A percentile compares a stretch with the other conserved stretches of the same genome.
Evolutionary conservation across 2,329 filamentous ascomycete genomes (phyloP).

Genomic region (Trichoderma atrobrunneum): DNA sequence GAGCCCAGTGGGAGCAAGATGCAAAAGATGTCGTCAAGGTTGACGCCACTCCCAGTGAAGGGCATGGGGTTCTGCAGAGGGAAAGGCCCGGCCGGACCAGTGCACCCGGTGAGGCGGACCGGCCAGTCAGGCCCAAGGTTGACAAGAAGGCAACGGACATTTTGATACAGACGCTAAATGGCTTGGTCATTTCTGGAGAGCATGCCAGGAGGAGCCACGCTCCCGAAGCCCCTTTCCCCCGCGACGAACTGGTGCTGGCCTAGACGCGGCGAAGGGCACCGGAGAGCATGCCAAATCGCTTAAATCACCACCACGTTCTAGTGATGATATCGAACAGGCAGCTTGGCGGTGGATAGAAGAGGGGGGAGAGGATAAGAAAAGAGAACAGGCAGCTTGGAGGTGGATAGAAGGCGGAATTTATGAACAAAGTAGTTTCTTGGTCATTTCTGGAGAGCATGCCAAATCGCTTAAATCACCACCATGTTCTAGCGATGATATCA

Average conservation of each 20-base stretch:
- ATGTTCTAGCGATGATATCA: conserved; percentile 27
- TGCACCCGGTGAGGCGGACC: no score
- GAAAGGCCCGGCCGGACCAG: no score
- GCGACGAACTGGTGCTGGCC: not conserved
- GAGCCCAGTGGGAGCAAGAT: conserved; percentile 36
- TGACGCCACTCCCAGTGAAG: conserved; percentile 19
- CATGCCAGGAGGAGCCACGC: not conserved
- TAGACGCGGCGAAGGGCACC: not conserved
- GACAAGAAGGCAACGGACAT: conserved; percentile 28
- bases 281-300: not conserved
- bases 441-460: not conserved
- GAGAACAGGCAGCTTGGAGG: conserved; percentile 34
- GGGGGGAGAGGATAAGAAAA: no score
- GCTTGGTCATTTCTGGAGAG: no score
- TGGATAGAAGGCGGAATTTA: conserved; percentile 28
- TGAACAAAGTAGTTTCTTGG: not conserved
- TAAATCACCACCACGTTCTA: conserved; percentile 16
- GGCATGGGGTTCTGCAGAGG: no score
- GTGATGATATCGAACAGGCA: conserved; percentile 32
- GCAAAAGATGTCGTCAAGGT: conserved; percentile 29
- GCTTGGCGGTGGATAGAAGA: conserved; percentile 35
- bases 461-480: conserved; percentile 3
- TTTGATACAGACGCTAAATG: conserved; percentile 25
- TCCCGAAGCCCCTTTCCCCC: not conserved
- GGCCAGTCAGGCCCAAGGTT: conserved; percentile 22